A percentile compares a stretch with the other conserved stretches of the same genome.
Evolutionary conservation across 2,329 filamentous ascomycete species (phyloP).

Genomic region (Neocucurbitaria cava): DNA sequence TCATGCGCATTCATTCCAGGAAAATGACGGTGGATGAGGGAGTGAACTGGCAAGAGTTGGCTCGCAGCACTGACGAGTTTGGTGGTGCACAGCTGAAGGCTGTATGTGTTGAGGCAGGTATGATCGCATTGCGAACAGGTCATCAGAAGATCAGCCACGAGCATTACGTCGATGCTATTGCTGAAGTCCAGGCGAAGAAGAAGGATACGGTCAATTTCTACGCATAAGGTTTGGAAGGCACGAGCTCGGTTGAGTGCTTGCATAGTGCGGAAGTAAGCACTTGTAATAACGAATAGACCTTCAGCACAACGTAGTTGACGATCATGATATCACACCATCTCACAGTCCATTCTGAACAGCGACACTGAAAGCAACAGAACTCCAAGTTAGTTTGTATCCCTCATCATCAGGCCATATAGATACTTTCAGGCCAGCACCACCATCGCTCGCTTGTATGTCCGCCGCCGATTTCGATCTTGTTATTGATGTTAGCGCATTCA

Average conservation of each 20-base stretch:
- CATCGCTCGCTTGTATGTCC: too few species aligned
- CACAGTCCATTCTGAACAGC: not conserved
- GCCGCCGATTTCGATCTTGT: too few species aligned
- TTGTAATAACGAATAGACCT: slow-evolving; percentile 46
- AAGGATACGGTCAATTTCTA: slow-evolving; percentile 71
- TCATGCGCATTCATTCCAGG: slow-evolving; percentile 93
- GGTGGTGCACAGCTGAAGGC: slow-evolving; percentile 97
- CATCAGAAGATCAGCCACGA: slow-evolving; percentile 98
- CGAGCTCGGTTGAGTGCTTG: slow-evolving; percentile 24
- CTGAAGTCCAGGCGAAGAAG: slow-evolving; percentile 88
- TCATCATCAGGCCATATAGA: not conserved
- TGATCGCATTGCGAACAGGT: slow-evolving; percentile 94
- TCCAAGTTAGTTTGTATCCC: not conserved
- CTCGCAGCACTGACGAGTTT: slow-evolving; percentile 97
- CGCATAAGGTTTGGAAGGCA: slow-evolving; percentile 35
- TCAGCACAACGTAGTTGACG: slow-evolving; percentile 24
- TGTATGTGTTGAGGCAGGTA: slow-evolving; percentile 97
- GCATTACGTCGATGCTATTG: slow-evolving; percentile 97
- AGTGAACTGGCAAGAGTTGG: slow-evolving; percentile 96
- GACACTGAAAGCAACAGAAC: not conserved
- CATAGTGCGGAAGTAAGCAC: slow-evolving; percentile 28
- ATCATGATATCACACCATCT: not conserved
- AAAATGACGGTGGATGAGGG: slow-evolving; percentile 96
- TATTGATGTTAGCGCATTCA: too few species aligned
- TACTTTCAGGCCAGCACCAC: too few species aligned